A percentile compares a stretch with the other conserved stretches of the same genome.
These are phyloP conservation scores for Themeda triandra DNA, from an alignment of 176 grass and related monocot genomes.

Conservation along the genomic window DNA sequence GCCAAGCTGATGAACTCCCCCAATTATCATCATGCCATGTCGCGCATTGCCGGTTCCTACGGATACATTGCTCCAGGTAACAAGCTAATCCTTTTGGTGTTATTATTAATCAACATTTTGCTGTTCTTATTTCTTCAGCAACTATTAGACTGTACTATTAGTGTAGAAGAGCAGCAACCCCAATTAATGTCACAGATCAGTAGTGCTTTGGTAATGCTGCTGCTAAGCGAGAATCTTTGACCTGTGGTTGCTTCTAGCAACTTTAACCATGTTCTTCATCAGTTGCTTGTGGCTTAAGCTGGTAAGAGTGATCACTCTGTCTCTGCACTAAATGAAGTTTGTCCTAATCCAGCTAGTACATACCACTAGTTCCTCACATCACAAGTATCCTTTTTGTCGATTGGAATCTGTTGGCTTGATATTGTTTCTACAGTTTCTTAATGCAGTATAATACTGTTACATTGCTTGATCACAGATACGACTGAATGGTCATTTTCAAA, in stretches of 20 bases:
- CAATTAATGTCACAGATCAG: constrained; percentile 18
- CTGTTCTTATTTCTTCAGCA: not conserved
- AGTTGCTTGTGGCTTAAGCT: constrained; percentile 44
- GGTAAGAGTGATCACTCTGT: constrained; percentile 14
- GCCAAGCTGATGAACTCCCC: constrained; percentile 97
- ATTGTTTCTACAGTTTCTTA: not conserved
- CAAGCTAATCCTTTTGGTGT: constrained; percentile 31
- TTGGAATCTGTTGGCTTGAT: not conserved
- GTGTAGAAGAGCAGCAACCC: constrained; percentile 26
- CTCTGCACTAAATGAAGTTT: constrained; percentile 12
- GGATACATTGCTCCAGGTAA: constrained; percentile 98
- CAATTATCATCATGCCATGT: constrained; percentile 90
- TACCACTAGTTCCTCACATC: constrained; percentile 7
- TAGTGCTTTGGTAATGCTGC: constrained; percentile 18
- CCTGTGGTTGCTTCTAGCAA: constrained; percentile 29
- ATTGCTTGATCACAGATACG: not conserved
- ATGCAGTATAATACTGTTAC: not conserved
- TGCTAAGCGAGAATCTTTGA: constrained; percentile 43
- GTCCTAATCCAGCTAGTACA: not conserved
- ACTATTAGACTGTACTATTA: not conserved
- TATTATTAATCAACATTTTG: not conserved
- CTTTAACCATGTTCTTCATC: constrained; percentile 33
- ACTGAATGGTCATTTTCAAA: not conserved
- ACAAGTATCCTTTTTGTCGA: constrained; percentile 14
- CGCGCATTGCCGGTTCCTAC: constrained; percentile 78